Conservation (phyloP, 2,329 filamentous ascomycete species). For the Colletotrichum zoysiae region DNA sequence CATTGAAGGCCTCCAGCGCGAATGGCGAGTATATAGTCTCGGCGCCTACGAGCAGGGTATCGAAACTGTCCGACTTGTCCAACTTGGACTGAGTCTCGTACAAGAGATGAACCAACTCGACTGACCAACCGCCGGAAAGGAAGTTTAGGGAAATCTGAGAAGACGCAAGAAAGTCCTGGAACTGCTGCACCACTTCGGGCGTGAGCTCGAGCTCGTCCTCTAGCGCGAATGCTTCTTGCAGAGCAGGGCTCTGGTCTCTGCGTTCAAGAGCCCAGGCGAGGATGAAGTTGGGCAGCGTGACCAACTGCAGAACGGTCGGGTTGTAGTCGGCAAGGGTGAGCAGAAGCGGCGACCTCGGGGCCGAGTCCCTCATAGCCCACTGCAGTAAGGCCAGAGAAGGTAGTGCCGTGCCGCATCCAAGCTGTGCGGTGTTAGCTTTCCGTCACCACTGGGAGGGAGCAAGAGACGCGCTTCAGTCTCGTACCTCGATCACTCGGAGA, state of each 20-base stretch:
- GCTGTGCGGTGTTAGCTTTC: constrained; percentile 58
- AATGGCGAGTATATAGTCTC: constrained; percentile 88
- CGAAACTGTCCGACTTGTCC: constrained; percentile 28
- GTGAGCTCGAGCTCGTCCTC: constrained; percentile 75
- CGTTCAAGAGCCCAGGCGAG: constrained; percentile 73
- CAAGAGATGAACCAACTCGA: constrained; percentile 72
- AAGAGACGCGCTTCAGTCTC: constrained; percentile 43
- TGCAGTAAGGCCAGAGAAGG: constrained; percentile 80
- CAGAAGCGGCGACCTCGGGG: constrained; percentile 56
- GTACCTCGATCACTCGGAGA: constrained; percentile 67
- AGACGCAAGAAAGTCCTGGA: constrained; percentile 64
- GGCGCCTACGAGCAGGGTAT: constrained; percentile 74
- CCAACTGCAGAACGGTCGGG: constrained; percentile 79
- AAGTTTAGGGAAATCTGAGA: constrained; percentile 71
- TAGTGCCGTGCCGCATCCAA: constrained; percentile 83
- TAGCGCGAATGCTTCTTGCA: constrained; percentile 61
- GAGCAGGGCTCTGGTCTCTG: constrained; percentile 51
- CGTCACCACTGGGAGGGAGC: constrained; percentile 18
- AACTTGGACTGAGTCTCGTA: constrained; percentile 49
- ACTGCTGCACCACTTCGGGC: constrained; percentile 68
- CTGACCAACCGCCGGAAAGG: constrained; percentile 81
- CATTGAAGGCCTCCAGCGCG: constrained; percentile 76
- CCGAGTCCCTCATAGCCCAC: constrained; percentile 59
- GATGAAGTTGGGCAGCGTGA: constrained; percentile 83
- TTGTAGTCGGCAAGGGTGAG: constrained; percentile 86